Evolutionary conservation across 345 rosid genomes (phyloP).

Genomic region (Salix koriyanagi): DNA sequence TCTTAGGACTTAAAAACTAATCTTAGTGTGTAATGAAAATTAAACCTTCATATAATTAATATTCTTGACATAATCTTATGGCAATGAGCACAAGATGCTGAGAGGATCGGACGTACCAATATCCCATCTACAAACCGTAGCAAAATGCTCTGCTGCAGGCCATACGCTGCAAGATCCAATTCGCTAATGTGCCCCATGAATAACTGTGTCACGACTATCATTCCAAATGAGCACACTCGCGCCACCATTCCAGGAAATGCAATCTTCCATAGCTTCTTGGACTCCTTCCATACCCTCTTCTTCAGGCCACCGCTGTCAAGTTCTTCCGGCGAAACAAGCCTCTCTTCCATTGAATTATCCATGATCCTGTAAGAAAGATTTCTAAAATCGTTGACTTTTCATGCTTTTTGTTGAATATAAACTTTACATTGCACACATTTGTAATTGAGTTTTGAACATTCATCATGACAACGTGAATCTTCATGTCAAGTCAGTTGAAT

Average conservation of each 20-base stretch:
- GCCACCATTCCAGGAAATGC: constrained; percentile 29
- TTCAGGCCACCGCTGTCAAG: not conserved
- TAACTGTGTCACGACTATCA: constrained; percentile 8
- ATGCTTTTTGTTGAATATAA: too few relatives aligned
- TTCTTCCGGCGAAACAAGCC: constrained; percentile 18
- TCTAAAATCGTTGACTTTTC: not conserved
- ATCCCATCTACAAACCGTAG: constrained; percentile 29
- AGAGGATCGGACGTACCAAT: constrained; percentile 5
- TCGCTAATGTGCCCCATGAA: constrained; percentile 36
- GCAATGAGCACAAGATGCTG: too few relatives aligned
- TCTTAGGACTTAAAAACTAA: too few relatives aligned
- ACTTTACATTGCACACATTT: too few relatives aligned
- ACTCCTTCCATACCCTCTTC: constrained; percentile 23
- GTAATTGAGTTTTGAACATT: too few relatives aligned
- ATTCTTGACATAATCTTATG: too few relatives aligned
- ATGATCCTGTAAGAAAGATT: not conserved
- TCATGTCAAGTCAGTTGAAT: too few relatives aligned
- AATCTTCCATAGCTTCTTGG: constrained; percentile 34
- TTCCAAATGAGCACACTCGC: constrained; percentile 20
- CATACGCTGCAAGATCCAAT: constrained; percentile 31
- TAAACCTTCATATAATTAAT: too few relatives aligned
- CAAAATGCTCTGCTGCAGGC: constrained; percentile 25
- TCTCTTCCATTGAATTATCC: constrained; percentile 15
- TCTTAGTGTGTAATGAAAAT: too few relatives aligned
- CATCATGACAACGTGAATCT: too few relatives aligned